Evolutionary conservation across 345 rosid species (phyloP).

Genomic region (Microcos paniculata): DNA sequence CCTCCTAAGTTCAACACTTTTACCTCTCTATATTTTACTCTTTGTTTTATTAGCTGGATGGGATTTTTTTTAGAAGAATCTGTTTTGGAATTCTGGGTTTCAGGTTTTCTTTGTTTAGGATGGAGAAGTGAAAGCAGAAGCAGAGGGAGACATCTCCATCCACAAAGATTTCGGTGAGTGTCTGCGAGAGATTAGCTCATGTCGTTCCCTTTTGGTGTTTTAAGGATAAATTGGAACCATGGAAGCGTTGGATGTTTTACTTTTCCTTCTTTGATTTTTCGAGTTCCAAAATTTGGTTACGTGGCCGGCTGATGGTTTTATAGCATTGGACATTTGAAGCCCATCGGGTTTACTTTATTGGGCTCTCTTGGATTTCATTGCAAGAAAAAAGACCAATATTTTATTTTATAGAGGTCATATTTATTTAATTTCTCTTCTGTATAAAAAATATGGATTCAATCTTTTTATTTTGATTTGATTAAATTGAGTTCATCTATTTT

Average conservation of each 20-base stretch:
- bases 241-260: background rate
- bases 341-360: background rate
- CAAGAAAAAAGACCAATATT: too few species aligned
- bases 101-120: slow-evolving; percentile 13
- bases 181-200: background rate
- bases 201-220: too few species aligned
- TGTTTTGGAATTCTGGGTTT: background rate
- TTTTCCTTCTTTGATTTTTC: background rate
- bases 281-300: background rate
- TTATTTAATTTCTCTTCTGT: too few species aligned
- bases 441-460: too few species aligned
- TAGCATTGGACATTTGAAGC: background rate
- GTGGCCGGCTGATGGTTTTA: background rate
- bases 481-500: too few species aligned
- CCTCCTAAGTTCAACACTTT: background rate
- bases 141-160: slow-evolving; percentile 38
- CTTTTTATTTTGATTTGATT: too few species aligned
- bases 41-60: background rate
- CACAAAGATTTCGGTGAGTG: slow-evolving; percentile 11
- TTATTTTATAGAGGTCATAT: too few species aligned
- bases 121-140: slow-evolving; percentile 18
- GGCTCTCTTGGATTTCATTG: too few species aligned
- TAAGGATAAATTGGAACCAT: slow-evolving; percentile 2
- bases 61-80: background rate
- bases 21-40: background rate